These are phyloP conservation scores for Eragrostis curvula DNA, from an alignment of 176 grass and related monocot species.

Conservation along the genomic window DNA sequence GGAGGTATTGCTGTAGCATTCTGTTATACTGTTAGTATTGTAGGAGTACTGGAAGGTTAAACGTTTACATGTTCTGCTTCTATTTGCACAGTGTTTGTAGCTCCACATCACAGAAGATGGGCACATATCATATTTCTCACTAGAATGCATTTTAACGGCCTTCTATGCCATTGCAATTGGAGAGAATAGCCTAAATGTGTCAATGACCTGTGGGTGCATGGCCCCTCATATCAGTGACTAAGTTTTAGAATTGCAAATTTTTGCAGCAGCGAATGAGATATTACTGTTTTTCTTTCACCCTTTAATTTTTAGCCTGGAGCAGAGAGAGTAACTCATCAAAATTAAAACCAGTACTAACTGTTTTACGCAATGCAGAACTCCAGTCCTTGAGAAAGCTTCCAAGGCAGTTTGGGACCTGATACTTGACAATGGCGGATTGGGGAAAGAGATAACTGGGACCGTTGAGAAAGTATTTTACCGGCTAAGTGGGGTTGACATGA, in stretches of 20 bases:
- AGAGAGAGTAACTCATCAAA: background rate
- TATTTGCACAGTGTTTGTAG: background rate
- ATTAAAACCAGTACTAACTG: constrained; percentile 13
- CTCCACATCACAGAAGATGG: background rate
- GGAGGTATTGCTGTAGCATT: too few relatives aligned
- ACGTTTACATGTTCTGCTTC: background rate
- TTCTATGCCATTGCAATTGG: background rate
- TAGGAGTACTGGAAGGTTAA: background rate
- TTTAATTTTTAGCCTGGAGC: background rate
- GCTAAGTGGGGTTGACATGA: constrained; percentile 53
- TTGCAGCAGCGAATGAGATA: background rate
- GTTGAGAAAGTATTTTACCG: constrained; percentile 87
- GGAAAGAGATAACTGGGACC: constrained; percentile 82
- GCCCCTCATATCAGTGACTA: background rate
- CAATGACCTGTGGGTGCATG: background rate
- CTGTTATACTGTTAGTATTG: background rate
- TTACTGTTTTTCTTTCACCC: background rate
- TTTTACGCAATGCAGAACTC: constrained; percentile 64
- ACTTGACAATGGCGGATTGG: constrained; percentile 68
- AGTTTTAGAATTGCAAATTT: background rate
- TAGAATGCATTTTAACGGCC: constrained; percentile 10
- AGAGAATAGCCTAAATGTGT: background rate
- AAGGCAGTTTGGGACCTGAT: constrained; percentile 96
- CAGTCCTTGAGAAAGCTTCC: constrained; percentile 93
- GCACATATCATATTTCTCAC: background rate